Evolutionary conservation across 148 eudicot species (phyloP).

Genomic region (Mesembryanthemum crystallinum): DNA sequence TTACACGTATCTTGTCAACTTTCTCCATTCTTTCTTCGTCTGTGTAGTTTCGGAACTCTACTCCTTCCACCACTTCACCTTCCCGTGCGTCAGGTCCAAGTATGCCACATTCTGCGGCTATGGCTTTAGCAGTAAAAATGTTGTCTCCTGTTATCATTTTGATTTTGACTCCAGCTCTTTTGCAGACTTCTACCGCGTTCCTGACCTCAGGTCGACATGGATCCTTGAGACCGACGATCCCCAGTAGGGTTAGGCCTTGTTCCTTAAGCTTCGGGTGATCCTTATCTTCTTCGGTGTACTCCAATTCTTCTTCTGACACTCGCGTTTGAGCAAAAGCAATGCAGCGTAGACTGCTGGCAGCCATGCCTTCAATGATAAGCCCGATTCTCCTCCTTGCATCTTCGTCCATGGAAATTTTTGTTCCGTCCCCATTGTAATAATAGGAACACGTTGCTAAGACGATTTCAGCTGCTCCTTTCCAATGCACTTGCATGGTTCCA

Average conservation of each 20-base stretch:
- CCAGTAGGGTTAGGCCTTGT: conserved; percentile 59
- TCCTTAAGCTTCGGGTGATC: conserved; percentile 40
- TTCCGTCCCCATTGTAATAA: conserved; percentile 44
- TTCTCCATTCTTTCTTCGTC: conserved; percentile 51
- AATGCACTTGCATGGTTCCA: conserved; percentile 49
- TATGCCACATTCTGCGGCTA: conserved; percentile 82
- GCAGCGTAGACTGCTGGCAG: conserved; percentile 82
- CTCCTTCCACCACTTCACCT: conserved; percentile 67
- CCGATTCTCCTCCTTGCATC: conserved; percentile 44
- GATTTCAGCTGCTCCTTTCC: conserved; percentile 95
- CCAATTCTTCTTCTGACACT: conserved; percentile 26
- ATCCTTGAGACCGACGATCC: conserved; percentile 77
- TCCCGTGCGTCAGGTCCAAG: conserved; percentile 38
- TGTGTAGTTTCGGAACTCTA: conserved; percentile 61
- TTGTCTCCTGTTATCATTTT: conserved; percentile 94
- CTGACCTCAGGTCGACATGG: conserved; percentile 75
- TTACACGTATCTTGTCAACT: conserved; percentile 58
- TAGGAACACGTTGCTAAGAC: conserved; percentile 52
- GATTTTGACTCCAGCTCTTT: conserved; percentile 61
- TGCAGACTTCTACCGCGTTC: conserved; percentile 59
- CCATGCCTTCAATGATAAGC: conserved; percentile 72
- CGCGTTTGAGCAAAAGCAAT: conserved; percentile 74
- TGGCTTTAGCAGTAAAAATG: conserved; percentile 81
- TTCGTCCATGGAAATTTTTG: conserved; percentile 34
- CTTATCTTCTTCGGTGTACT: conserved; percentile 21